phyloP scores from a whole-genome alignment of 2,329 filamentous ascomycete species.

The Alternaria infectoria region DNA sequence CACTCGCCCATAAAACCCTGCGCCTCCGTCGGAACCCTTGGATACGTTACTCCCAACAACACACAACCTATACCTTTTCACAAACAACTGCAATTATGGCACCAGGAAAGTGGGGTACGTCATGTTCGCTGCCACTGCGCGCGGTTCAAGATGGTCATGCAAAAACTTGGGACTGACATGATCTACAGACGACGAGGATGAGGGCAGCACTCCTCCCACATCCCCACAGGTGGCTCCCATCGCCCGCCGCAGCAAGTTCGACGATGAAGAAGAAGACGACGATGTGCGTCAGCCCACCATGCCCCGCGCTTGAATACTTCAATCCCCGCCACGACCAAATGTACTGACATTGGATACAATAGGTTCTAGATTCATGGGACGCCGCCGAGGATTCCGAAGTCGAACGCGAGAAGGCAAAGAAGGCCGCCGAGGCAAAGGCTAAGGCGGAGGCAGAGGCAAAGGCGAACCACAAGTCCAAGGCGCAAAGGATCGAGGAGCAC shows the following conservation, averaged over 20 bases:
- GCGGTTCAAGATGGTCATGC: constrained; percentile 8
- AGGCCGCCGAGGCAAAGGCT: constrained; percentile 82
- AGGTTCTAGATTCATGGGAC: constrained; percentile 97
- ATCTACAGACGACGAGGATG: constrained; percentile 60
- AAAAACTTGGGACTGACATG: constrained; percentile 23
- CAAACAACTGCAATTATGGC: constrained; percentile 41
- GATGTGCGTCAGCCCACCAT: constrained; percentile 65
- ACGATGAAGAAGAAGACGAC: constrained; percentile 86
- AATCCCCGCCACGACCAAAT: constrained; percentile 19
- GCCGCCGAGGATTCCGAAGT: constrained; percentile 95
- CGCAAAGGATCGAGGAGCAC: constrained; percentile 83
- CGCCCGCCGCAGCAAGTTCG: constrained; percentile 72
- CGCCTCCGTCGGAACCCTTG: neutral
- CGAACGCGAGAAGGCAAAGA: constrained; percentile 92
- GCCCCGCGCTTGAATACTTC: constrained; percentile 22
- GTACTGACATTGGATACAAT: constrained; percentile 27
- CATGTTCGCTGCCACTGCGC: constrained; percentile 37
- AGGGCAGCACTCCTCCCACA: constrained; percentile 59
- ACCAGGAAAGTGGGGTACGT: constrained; percentile 52
- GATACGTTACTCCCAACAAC: neutral
- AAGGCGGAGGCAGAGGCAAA: constrained; percentile 89
- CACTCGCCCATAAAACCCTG: constrained; percentile 9
- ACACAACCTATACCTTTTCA: neutral
- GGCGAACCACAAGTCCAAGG: constrained; percentile 88
- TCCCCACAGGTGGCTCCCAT: constrained; percentile 56